Evolutionary conservation across 1,139 yeast genomes (phyloP), one percentile per base, ranked within the genome.

Genomic region (Yamadazyma atmosphaerica): DNA sequence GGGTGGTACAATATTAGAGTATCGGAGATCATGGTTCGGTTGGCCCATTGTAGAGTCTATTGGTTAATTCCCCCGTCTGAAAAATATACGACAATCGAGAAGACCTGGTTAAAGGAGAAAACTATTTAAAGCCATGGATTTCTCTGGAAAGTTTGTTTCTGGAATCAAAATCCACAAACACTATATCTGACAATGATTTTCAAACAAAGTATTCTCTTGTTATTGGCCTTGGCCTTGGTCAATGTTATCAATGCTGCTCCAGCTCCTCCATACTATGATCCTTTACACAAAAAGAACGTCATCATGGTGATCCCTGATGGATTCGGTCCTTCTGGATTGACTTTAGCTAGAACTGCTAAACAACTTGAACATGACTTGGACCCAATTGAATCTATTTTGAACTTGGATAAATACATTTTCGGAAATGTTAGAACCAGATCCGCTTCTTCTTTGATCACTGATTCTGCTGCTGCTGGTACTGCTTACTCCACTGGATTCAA

Each of bases 381-480:
- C 11, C 26, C 26, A 7, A 23, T 23, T 23, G 83, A 81, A 47
- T 60, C 74, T 19, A 36, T 24, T 17, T 68, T 88, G 45, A 60
- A 67, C 10, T 55, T 88, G 29, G 96, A 88, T 57, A 63, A 76
- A 40, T 77, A 80, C 54, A 63, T 86, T 31, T 72, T 87, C 38
- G 96, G 96, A 17, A 72, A 83, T 30, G 81, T 92, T 4, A 74
- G 95, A 49, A 88, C 96, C 1, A 70, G 86, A 45, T 84, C 95
- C 10, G 74, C 78, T 25, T 68, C 73, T 42, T 83, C 92, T 1
- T 67, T 84, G 47, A 75, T 88, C 44, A 88, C 96, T 0, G 96
- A 88, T 59, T 84, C 94, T 23, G 96, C 96, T 10, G 96, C 96
- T 3, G 96, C 96, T 13, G 96, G 96, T 16, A 87, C 95, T 11